Conservation (phyloP, 768 basidiomycete species). For the Trichaptum fuscoviolaceum region DNA sequence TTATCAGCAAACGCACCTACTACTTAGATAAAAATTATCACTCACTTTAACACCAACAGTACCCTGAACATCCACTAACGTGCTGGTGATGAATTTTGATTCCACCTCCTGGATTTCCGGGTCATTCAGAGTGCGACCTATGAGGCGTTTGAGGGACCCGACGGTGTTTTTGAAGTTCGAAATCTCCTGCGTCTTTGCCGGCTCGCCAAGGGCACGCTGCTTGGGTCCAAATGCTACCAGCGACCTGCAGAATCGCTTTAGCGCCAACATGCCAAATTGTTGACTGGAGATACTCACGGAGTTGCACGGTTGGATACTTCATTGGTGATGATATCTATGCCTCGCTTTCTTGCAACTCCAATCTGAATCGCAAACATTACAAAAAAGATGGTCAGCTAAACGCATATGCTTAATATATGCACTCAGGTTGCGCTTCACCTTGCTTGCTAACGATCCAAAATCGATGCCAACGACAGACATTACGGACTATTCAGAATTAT, state of each 20-base stretch:
- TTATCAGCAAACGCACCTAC: constrained; percentile 12
- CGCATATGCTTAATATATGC: constrained; percentile 7
- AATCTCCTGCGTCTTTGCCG: constrained; percentile 96
- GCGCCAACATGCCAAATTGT: constrained; percentile 2
- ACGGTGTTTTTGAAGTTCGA: constrained; percentile 98
- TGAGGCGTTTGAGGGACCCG: constrained; percentile 85
- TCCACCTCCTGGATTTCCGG: constrained; percentile 79
- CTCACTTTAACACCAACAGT: constrained; percentile 82
- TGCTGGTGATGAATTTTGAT: constrained; percentile 87
- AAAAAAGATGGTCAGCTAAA: constrained; percentile 9
- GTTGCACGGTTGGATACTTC: constrained; percentile 97
- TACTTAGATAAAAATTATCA: constrained; percentile 11
- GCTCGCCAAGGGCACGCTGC: constrained; percentile 87
- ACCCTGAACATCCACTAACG: constrained; percentile 79
- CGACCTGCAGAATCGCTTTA: constrained; percentile 47
- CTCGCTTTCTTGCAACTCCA: constrained; percentile 91
- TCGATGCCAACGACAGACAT: constrained; percentile 97
- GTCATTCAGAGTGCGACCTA: constrained; percentile 78
- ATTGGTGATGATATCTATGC: constrained; percentile 98
- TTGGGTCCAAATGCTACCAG: constrained; percentile 92
- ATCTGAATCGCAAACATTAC: constrained; percentile 55
- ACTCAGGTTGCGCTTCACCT: constrained; percentile 41
- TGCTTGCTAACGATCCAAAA: constrained; percentile 85
- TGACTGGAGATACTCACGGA: constrained; percentile 57
- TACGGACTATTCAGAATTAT: constrained; percentile 2